Evolutionary conservation across 345 rosid species (phyloP), one percentile per base, ranked within the genome.

Genomic region (Xanthoceras sorbifolium): DNA sequence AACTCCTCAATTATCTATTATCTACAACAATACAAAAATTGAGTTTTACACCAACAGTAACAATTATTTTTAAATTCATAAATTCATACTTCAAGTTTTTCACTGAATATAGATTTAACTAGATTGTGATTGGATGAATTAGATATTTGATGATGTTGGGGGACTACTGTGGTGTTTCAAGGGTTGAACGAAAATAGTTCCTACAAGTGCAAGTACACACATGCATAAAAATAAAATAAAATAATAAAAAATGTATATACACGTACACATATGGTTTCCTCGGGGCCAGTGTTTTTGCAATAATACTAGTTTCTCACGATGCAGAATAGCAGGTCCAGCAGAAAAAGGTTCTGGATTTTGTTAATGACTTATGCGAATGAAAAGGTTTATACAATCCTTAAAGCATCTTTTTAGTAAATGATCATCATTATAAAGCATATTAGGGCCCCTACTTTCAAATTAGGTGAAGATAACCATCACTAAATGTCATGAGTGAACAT

Each of bases 321-420:
- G 17, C 17, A 62, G 15, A 32, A 6, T 54, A 31, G 14, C 50
- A 32, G 25, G 34, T 55, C 36, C 64, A 54, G 20, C 17, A 74
- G 28, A 64, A 74, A 52, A 26, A 5, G 20, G 3, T 20, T 75
- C 59, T 54, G 36, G n/a, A 34, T 65, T 36, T 3, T 77, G 65
- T 69, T 29, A 61, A 32, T 38, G 15, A 29, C 29, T 42, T 67
- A 77, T 61, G 62, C 57, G 34, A 29, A 81, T 65, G 17, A 52
- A 85, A 66, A 79, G 74, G 67, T 50, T 28, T 46, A 32, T 52
- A 31, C 65, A 79, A 72, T 79, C 79, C 73, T 29, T 34, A 74
- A 83, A 85, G 87, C 87, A 76, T 80, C 83, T 76, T 83, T 84
- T 71, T 54, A 64, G 64, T 57, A 70, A 75, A 77, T 61, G 80